phyloP scores from a whole-genome alignment of 306 rosid species.

The Castanea mollissima region DNA sequence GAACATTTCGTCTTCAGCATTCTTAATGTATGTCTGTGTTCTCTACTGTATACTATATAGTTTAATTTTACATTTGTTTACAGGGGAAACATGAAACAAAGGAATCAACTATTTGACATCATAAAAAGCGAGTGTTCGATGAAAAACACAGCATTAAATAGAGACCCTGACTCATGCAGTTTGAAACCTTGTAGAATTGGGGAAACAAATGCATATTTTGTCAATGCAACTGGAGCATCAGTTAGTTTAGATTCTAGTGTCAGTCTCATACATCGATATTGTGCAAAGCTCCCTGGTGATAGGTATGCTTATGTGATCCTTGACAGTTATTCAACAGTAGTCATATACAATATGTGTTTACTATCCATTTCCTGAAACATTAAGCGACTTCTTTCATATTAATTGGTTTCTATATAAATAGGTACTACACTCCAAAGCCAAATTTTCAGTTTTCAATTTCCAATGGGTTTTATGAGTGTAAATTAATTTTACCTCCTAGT shows the following conservation, averaged over 20 bases:
- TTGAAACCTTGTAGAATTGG: constrained; percentile 30
- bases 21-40: constrained; percentile 2
- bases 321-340: not conserved
- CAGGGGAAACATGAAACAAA: constrained; percentile 81
- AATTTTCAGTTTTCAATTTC: constrained; percentile 34
- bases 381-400: not conserved
- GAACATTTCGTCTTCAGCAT: constrained; percentile 1
- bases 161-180: constrained; percentile 40
- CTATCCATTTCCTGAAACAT: constrained; percentile 13
- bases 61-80: constrained; percentile 1
- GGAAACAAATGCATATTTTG: constrained; percentile 47
- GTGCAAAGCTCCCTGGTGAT: constrained; percentile 66
- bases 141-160: constrained; percentile 58
- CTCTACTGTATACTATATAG: not conserved
- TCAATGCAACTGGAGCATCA: constrained; percentile 73
- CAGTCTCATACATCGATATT: constrained; percentile 55
- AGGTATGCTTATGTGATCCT: constrained; percentile 44
- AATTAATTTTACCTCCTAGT: constrained; percentile 63
- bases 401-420: constrained; percentile 30
- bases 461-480: constrained; percentile 57
- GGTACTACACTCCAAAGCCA: constrained; percentile 65
- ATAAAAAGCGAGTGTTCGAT: constrained; percentile 71
- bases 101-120: constrained; percentile 67
- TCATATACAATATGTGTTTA: not conserved
- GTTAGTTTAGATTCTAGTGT: constrained; percentile 69